These are phyloP conservation scores for Acacia acuminata DNA, from an alignment of 306 rosid species.

Conservation along the genomic window DNA sequence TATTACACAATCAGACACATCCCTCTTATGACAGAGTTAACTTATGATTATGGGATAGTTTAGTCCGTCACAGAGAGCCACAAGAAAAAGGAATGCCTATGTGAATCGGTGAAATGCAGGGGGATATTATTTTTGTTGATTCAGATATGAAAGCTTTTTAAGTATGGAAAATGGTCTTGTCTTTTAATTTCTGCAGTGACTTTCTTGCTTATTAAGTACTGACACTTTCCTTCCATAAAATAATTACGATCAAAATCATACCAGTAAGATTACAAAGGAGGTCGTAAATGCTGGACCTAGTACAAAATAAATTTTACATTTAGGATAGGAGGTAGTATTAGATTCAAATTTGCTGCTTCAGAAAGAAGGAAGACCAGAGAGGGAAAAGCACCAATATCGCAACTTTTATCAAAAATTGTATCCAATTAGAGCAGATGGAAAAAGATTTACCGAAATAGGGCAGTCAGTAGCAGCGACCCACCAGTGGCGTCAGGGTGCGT, in stretches of 20 bases:
- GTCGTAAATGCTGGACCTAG: no score
- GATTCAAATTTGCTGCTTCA: neutral
- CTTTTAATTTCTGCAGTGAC: conserved; percentile 3
- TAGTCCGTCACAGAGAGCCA: conserved; percentile 49
- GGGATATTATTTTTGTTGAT: conserved; percentile 55
- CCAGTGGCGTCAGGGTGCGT: no score
- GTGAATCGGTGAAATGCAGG: conserved; percentile 74
- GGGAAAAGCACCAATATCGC: no score
- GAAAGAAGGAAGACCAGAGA: neutral
- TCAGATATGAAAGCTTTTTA: conserved; percentile 11
- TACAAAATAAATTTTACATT: no score
- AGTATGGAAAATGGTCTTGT: conserved; percentile 54
- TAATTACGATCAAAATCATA: neutral
- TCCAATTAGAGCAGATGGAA: no score
- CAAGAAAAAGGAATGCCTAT: conserved; percentile 52
- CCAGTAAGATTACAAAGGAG: neutral
- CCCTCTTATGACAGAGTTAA: conserved; percentile 86
- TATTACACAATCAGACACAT: conserved; percentile 69
- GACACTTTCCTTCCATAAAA: neutral
- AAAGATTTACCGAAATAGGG: no score
- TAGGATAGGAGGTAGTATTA: no score
- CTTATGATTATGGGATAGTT: conserved; percentile 80
- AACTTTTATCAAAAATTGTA: no score
- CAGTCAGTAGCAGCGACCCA: no score
- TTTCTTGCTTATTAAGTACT: conserved; percentile 11